Base-by-base conservation (phyloP, 352 stramenopile species). In the Globisporangium nagaii region DNA sequence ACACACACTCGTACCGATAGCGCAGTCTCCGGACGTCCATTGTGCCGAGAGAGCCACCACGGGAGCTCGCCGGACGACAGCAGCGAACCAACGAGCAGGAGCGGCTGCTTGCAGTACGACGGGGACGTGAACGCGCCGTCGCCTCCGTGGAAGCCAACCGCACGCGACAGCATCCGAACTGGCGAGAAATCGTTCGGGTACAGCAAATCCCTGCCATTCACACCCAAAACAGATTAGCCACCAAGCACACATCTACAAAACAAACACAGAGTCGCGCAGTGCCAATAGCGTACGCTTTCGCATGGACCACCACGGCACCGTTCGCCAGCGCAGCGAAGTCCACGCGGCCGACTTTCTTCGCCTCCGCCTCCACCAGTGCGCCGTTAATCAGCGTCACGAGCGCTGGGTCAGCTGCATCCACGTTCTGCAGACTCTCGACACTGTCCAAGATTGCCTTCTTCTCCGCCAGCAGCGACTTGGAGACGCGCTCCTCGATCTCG, bases 21-120 rank as follows among this genome's bases (percentile, higher is more conserved):
- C 13, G 84, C 79, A 13, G 81, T 92, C 62, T 94, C 84, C 44
- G 84, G 81, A 19, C 73, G 68, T 20, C 68, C 73, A 44, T 91
- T 91, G 49, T 91, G 70, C 4, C 78, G 79, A 11, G 79, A 91
- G 10, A 91, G 66, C 81, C 81, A 91, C 77, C 76, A 87, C 1
- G 79, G 77, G 19, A 73, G 70, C 37, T 86, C 73, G n/a, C 66
- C 63, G 7, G 58, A 78, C 28, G 73, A 75, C 27, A 86, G 39
- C 3, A 83, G 42, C 5, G 63, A 49, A 8, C 69, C 65, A 11
- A 77, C 47, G n/a, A 75, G 60, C 35, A 67, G 58, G n/a, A 70
- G 62, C 11, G 72, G 58, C 7, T 70, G 53, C 24, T 66, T 64
- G 22, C 73, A 70, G 42, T 71, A 84, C 25, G 78, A 84, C 51